Conservation (phyloP, 192 early-diverging fungal genomes). For the Coemansia sp. region DNA sequence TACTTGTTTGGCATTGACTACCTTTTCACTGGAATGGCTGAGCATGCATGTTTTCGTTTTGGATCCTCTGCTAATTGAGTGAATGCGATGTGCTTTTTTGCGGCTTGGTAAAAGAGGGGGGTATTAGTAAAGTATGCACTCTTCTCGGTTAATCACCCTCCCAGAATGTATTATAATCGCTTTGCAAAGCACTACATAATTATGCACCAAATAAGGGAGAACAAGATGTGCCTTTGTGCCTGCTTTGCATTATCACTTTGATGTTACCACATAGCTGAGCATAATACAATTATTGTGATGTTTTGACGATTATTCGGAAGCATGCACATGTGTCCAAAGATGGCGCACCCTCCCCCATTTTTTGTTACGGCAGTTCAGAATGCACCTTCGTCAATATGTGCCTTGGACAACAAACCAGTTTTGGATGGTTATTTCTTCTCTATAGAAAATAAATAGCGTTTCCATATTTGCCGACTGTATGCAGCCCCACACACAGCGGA, state of each 20-base stretch:
- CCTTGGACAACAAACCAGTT: background rate
- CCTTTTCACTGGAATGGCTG: background rate
- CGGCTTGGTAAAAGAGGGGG: background rate
- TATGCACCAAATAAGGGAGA: background rate
- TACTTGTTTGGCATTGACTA: background rate
- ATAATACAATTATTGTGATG: background rate
- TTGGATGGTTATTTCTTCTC: background rate
- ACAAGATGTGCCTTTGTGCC: background rate
- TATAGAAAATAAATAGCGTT: background rate
- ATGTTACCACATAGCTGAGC: background rate
- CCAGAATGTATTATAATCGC: background rate
- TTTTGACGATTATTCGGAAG: no score
- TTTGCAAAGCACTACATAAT: background rate
- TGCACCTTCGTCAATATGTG: background rate
- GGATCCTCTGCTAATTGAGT: background rate
- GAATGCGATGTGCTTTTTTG: background rate
- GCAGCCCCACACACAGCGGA: background rate
- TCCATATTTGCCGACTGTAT: conserved; percentile 5
- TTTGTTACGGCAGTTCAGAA: background rate
- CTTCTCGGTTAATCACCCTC: background rate
- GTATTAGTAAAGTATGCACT: background rate
- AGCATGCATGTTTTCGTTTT: background rate
- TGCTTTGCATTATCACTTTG: background rate
- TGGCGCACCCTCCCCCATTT: background rate
- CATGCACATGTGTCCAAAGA: background rate